Percentiles rank a stretch among this genome's conserved stretches.
These are phyloP conservation scores for Rhododendron williamsianum DNA, from an alignment of 148 eudicot genomes.

Conservation along the genomic window DNA sequence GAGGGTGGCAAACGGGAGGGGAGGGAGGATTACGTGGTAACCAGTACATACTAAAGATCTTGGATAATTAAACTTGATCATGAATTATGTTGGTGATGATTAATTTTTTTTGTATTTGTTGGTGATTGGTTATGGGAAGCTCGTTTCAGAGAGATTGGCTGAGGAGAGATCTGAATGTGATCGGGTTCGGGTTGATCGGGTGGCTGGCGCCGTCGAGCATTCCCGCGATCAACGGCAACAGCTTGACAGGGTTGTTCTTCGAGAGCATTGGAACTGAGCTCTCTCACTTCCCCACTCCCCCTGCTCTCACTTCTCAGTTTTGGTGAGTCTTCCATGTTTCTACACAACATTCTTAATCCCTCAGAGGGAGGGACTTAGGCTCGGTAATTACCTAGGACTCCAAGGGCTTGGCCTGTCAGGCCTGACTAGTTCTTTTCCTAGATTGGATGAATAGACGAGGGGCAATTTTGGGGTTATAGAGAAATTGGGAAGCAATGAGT, in stretches of 20 bases:
- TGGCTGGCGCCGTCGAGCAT: conserved; percentile 98
- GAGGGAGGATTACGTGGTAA: conserved; percentile 76
- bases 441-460: not conserved
- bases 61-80: too few relatives aligned
- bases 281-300: conserved; percentile 82
- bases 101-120: not conserved
- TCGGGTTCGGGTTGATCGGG: conserved; percentile 93
- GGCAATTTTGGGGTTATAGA: not conserved
- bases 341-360: not conserved
- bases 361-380: not conserved
- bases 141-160: conserved; percentile 76
- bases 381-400: not conserved
- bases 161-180: conserved; percentile 80
- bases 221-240: conserved; percentile 78
- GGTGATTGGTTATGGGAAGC: conserved; percentile 23
- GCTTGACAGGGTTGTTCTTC: conserved; percentile 84
- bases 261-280: conserved; percentile 82
- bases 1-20: conserved; percentile 41
- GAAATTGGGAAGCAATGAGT: too few relatives aligned
- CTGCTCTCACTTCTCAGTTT: conserved; percentile 77
- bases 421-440: too few relatives aligned
- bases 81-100: not conserved
- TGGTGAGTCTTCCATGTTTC: conserved; percentile 40
- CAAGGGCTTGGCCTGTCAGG: too few relatives aligned
- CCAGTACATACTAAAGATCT: not conserved